Evolutionary conservation across 495 filamentous ascomycete genomes (phyloP), one percentile per base, ranked within the genome.

Genomic region (Choiromyces venosus): DNA sequence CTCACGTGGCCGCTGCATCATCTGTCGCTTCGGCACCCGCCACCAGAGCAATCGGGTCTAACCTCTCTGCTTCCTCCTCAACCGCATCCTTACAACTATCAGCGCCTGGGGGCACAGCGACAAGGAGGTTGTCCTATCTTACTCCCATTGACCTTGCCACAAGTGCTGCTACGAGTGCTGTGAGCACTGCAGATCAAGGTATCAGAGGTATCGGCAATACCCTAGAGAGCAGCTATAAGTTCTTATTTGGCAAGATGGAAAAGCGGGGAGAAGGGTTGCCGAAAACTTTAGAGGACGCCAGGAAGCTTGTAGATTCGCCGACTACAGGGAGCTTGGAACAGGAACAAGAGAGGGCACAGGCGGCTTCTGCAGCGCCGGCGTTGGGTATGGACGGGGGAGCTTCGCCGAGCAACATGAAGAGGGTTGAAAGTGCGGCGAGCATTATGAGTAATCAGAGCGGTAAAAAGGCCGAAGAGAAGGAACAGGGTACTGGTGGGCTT

Each of bases 211-310:
- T 99, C 72, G 89, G 94, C 71, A 91, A 86, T 71, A 92, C 94
- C 35, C 84, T 99, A 14, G 93, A 94, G 39, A 91, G 91, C 76
- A 96, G 92, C 79, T 96, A 97, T 83, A 96, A 94, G 78, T 96
- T 98, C 74, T 84, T 98, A 14, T 90, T 99, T 68, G 94, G 94
- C 46, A 92, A 93, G 76, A 87, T 97, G 37, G 93, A 97, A 76
- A 86, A 85, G 40, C 82, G 86, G 64, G 87, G 84, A 36, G 82
- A 82, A 65, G 83, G 82, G 66, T 79, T 97, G 1, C 95, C 95
- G 18, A 93, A 92, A 74, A 98, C 95, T 10, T 84, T 99, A 1
- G 95, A 95, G 69, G 95, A 99, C 75, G 95, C 94, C 35, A 87
- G 93, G 64, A 93, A 91, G 81, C 87, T 99, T 16, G 91, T 99